phyloP scores from a whole-genome alignment of 1,284 basidiomycete genomes.

The Rhodofomes roseus region DNA sequence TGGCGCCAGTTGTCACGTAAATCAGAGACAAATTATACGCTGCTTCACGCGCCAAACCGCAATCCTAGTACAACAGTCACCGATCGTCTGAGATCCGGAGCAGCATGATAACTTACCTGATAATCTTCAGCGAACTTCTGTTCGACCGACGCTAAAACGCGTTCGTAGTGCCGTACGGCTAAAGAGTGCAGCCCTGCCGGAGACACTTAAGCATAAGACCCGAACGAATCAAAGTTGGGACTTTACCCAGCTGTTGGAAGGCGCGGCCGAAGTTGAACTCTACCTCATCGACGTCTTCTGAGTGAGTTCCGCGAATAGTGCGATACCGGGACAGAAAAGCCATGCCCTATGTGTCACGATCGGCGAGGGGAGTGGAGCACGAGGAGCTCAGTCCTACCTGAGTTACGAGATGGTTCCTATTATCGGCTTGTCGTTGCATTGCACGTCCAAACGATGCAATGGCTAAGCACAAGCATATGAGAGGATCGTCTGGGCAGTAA shows the following conservation, averaged over 20 bases:
- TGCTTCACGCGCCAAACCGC: conserved; percentile 61
- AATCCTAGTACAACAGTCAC: conserved; percentile 26
- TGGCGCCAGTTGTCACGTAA: conserved; percentile 74
- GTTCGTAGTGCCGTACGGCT: conserved; percentile 82
- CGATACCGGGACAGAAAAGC: conserved; percentile 82
- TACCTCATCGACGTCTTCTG: conserved; percentile 63
- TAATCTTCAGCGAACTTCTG: conserved; percentile 12
- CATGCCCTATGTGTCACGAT: conserved; percentile 53
- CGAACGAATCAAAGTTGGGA: conserved; percentile 1
- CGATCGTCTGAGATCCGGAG: not conserved
- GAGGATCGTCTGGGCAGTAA: conserved; percentile 77
- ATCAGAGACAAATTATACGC: conserved; percentile 88
- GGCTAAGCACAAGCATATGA: conserved; percentile 80
- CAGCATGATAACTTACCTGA: conserved; percentile 18
- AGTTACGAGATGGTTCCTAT: conserved; percentile 82
- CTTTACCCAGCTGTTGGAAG: conserved; percentile 86
- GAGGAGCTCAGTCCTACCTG: conserved; percentile 44
- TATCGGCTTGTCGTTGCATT: conserved; percentile 93
- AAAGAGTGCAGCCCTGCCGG: conserved; percentile 70
- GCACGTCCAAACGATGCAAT: conserved; percentile 86
- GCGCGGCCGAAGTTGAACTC: conserved; percentile 91
- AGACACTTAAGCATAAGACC: not conserved
- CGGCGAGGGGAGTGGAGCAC: not conserved
- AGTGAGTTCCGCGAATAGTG: conserved; percentile 41
- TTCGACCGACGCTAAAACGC: conserved; percentile 62